Base-by-base conservation (phyloP, 2,329 filamentous ascomycete genomes). In the Aspergillus ochraceoroseus region DNA sequence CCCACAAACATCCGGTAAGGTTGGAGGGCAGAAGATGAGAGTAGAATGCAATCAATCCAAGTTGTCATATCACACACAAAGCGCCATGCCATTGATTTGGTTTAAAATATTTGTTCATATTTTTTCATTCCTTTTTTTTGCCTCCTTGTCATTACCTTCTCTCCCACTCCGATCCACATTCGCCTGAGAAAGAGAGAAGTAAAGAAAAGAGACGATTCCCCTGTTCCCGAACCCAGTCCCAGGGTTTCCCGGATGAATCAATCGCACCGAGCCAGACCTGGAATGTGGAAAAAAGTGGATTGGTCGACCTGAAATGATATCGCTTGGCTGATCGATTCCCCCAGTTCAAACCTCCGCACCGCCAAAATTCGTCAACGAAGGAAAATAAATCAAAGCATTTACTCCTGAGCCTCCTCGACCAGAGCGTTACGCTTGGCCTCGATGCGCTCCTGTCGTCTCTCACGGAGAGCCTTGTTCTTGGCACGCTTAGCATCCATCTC, bases 401-500 rank as follows among this genome's bases (percentile, higher is more conserved):
- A 63, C 61, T 68, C 65, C 58, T 71, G 72, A 45, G 71, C 79
- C 65, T 88, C 87, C 68, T 77, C 87, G 65, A 84, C 68, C 71
- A 94, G 71, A 67, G 87, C 88, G 67, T 80, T 83, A 72, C 88
- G 82, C 90, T 98, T 98, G 72, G 85, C 83, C 69, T 77, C 72
- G 70, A 84, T 80, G 74, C 94, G 86, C 80, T 95, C 87, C 74
- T 83, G 75, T 83, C 92, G 92, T 79, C 92, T 85, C 85, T 96
- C 92, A 76, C 92, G 88, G 65, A 92, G 92, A 69, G 92, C 92
- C 89, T 95, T 96, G 83, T 88, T 96, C 88, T 95, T 95, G 72
- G 88, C 87, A 77, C 92, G 88, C 84, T 95, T 96, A 79, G 86
- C 87, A 71, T 96, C 92, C 92, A 98, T 98, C 80, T 96, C 89